Evolutionary conservation across 192 early-diverging fungal genomes (phyloP).

Genomic region (Umbelopsis sp.): DNA sequence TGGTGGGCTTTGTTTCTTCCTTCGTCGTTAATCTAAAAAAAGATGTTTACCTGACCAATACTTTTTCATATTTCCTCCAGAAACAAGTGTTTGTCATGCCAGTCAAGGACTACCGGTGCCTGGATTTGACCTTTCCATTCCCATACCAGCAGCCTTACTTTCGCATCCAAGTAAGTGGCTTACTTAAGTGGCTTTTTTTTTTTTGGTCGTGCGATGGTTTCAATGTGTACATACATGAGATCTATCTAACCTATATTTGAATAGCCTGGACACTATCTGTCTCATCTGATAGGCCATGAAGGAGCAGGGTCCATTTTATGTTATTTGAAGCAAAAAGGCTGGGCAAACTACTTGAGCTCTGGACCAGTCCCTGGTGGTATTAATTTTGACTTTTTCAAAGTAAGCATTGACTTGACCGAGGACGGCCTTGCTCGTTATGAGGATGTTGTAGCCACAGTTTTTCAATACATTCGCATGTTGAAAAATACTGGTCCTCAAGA

Average conservation of each 20-base stretch:
- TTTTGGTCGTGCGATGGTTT: background rate
- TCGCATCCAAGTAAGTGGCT: conserved; percentile 33
- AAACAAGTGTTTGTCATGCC: conserved; percentile 64
- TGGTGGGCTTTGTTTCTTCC: conserved; percentile 27
- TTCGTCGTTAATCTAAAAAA: background rate
- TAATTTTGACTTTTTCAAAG: conserved; percentile 73
- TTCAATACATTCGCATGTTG: conserved; percentile 89
- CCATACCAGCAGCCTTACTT: conserved; percentile 65
- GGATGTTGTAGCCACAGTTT: conserved; percentile 72
- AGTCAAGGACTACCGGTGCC: conserved; percentile 66
- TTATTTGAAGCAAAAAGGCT: conserved; percentile 78
- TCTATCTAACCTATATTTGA: background rate
- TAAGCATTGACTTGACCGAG: conserved; percentile 76
- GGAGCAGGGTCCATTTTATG: conserved; percentile 80
- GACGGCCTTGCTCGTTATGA: conserved; percentile 74
- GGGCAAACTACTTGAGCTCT: conserved; percentile 71
- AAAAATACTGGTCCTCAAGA: conserved; percentile 62
- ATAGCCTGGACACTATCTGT: conserved; percentile 73
- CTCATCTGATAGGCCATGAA: conserved; percentile 87
- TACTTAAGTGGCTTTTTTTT: background rate
- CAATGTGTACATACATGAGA: background rate
- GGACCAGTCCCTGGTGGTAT: conserved; percentile 40
- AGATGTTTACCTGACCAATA: background rate
- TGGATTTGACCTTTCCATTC: conserved; percentile 79
- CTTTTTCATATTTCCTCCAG: conserved; percentile 26